Evolutionary conservation across 371 early-diverging fungal species (phyloP).

Genomic region (Mucor indicus): DNA sequence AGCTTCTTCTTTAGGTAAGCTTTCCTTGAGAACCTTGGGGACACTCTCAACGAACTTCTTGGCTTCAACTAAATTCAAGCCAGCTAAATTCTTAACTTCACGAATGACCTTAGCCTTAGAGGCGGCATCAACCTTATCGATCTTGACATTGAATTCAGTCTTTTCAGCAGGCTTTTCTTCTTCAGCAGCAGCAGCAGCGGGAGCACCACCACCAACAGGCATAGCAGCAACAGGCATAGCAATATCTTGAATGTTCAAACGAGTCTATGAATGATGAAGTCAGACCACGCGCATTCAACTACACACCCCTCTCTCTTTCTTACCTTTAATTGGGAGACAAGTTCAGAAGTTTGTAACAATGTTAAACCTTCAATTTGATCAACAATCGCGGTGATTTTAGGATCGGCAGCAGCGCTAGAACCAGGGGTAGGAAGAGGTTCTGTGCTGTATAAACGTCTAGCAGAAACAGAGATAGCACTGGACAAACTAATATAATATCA

Average conservation of each 20-base stretch:
- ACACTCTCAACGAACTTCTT: slow-evolving; percentile 98
- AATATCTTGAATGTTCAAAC: slow-evolving; percentile 91
- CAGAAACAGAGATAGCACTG: slow-evolving; percentile 26
- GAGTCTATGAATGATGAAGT: too few relatives aligned
- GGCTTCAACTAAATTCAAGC: slow-evolving; percentile 94
- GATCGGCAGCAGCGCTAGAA: slow-evolving; percentile 50
- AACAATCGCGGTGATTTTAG: slow-evolving; percentile 82
- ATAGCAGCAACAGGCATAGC: slow-evolving; percentile 82
- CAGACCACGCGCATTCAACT: too few relatives aligned
- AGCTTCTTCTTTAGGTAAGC: slow-evolving; percentile 92
- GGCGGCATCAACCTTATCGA: slow-evolving; percentile 93
- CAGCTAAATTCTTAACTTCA: slow-evolving; percentile 95
- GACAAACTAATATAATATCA: slow-evolving; percentile 18
- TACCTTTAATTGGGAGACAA: slow-evolving; percentile 89
- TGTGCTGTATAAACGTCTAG: slow-evolving; percentile 42
- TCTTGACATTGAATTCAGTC: slow-evolving; percentile 92
- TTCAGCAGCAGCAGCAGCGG: slow-evolving; percentile 69
- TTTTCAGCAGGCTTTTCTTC: slow-evolving; percentile 87
- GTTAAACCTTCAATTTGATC: slow-evolving; percentile 87
- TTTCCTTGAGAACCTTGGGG: slow-evolving; percentile 94
- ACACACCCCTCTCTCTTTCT: background rate
- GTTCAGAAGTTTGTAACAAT: slow-evolving; percentile 89
- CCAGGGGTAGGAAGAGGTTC: slow-evolving; percentile 62
- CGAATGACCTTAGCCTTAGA: slow-evolving; percentile 97
- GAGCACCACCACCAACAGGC: slow-evolving; percentile 61